These are phyloP conservation scores for Aspergillus wentii DNA, from an alignment of 495 filamentous ascomycete genomes.

Conservation along the genomic window DNA sequence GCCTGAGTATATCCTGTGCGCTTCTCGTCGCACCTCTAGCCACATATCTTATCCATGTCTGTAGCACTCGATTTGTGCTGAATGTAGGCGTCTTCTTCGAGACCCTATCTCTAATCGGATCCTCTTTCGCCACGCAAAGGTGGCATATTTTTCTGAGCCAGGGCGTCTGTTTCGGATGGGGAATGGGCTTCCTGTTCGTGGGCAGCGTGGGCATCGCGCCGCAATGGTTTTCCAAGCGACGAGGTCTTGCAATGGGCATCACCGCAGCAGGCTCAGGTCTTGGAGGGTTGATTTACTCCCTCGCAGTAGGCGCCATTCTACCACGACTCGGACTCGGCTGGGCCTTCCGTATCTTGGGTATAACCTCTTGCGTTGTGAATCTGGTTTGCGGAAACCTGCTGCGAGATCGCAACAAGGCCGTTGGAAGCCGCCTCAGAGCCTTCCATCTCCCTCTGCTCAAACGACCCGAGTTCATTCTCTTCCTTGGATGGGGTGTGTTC, in stretches of 20 bases:
- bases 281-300: slow-evolving; percentile 61
- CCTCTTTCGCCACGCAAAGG: slow-evolving; percentile 61
- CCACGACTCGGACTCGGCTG: slow-evolving; percentile 56
- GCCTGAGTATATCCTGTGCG: slow-evolving; percentile 60
- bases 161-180: slow-evolving; percentile 70
- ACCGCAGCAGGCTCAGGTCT: slow-evolving; percentile 70
- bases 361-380: slow-evolving; percentile 63
- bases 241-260: slow-evolving; percentile 70
- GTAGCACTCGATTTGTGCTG: slow-evolving; percentile 52
- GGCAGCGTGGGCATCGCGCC: slow-evolving; percentile 64
- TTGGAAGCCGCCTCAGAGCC: slow-evolving; percentile 56
- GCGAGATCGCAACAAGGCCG: slow-evolving; percentile 63
- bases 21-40: slow-evolving; percentile 62
- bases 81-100: slow-evolving; percentile 57
- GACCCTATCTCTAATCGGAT: slow-evolving; percentile 55
- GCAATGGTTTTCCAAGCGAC: slow-evolving; percentile 71
- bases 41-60: slow-evolving; percentile 50
- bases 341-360: slow-evolving; percentile 70
- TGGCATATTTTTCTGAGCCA: slow-evolving; percentile 77
- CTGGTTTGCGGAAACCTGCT: slow-evolving; percentile 56
- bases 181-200: slow-evolving; percentile 74
- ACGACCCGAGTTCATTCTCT: slow-evolving; percentile 56
- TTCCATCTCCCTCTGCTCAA: slow-evolving; percentile 62
- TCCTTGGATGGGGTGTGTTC: slow-evolving; percentile 65
- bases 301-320: slow-evolving; percentile 51